These are phyloP conservation scores for Pyrenochaeta sp. DNA, from an alignment of 2,329 filamentous ascomycete species.

Conservation along the genomic window DNA sequence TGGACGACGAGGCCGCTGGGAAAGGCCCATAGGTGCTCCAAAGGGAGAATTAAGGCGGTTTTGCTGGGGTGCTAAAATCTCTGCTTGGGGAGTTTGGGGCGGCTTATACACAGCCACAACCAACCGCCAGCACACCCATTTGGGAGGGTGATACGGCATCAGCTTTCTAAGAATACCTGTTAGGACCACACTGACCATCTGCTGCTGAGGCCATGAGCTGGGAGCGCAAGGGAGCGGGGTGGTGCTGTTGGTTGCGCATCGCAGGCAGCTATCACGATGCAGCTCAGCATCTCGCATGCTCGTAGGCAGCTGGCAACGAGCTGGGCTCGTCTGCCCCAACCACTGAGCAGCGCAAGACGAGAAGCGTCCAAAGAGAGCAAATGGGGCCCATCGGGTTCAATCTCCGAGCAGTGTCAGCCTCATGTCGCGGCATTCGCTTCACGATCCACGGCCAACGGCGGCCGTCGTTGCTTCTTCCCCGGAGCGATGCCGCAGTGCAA, in stretches of 20 bases:
- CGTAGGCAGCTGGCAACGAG: background rate
- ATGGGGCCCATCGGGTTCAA: constrained; percentile 11
- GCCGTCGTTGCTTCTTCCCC: constrained; percentile 24
- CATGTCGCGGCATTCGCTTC: constrained; percentile 1
- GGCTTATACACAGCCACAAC: constrained; percentile 47
- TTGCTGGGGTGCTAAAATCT: constrained; percentile 25
- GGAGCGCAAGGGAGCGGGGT: constrained; percentile 16
- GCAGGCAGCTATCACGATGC: background rate
- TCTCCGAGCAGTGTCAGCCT: constrained; percentile 12
- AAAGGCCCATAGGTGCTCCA: constrained; percentile 5
- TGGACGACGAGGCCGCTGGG: constrained; percentile 8
- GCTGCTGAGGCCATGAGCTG: constrained; percentile 19
- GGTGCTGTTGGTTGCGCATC: background rate
- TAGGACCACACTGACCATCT: constrained; percentile 18
- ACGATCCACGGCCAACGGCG: too few relatives aligned
- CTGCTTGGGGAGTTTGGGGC: constrained; percentile 31
- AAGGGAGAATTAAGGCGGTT: constrained; percentile 23
- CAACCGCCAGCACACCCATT: constrained; percentile 29
- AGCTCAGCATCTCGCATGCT: background rate
- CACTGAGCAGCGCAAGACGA: background rate
- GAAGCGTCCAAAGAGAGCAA: constrained; percentile 1
- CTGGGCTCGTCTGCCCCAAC: background rate
- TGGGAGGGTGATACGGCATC: constrained; percentile 41
- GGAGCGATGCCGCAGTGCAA: constrained; percentile 20
- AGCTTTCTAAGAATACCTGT: constrained; percentile 49